Percentiles rank a stretch among this genome's conserved stretches.
phyloP scores from a whole-genome alignment of 2,329 filamentous ascomycete species.

The Xylaria sp. region DNA sequence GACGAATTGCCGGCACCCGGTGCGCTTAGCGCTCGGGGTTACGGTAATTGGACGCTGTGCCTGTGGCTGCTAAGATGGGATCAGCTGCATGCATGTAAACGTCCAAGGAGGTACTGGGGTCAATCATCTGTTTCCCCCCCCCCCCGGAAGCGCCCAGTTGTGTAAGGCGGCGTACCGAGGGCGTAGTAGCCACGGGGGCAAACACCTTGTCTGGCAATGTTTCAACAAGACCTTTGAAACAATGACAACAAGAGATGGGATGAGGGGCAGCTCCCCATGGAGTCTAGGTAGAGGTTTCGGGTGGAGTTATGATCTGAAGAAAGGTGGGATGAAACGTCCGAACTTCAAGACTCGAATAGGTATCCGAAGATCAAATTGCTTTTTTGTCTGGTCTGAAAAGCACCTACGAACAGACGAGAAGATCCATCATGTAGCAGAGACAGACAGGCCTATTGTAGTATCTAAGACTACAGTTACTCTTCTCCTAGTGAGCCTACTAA shows the following conservation, averaged over 20 bases:
- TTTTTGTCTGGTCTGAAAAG: neutral
- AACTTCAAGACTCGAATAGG: neutral
- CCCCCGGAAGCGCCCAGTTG: neutral
- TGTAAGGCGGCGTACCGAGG: neutral
- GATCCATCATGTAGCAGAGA: neutral
- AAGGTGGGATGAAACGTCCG: constrained; percentile 27
- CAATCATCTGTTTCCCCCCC: neutral
- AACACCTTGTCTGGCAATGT: constrained; percentile 14
- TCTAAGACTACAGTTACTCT: constrained; percentile 2
- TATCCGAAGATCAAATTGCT: neutral
- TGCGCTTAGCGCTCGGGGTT: constrained; percentile 19
- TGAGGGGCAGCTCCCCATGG: constrained; percentile 8
- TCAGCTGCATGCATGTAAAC: constrained; percentile 4
- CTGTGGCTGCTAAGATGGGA: constrained; percentile 19
- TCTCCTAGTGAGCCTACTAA: neutral
- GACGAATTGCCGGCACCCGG: constrained; percentile 14
- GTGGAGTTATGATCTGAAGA: constrained; percentile 1
- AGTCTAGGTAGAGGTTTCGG: constrained; percentile 2
- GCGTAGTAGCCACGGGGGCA: neutral
- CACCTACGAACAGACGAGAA: neutral
- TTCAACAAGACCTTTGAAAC: constrained; percentile 31
- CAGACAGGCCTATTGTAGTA: neutral
- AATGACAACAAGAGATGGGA: constrained; percentile 14
- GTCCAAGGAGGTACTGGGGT: constrained; percentile 7
- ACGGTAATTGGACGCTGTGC: neutral